A percentile compares a stretch with the other conserved stretches of the same genome.
Evolutionary conservation across 106 monocot genomes (phyloP).

Genomic region (Dendrobium huoshanense): DNA sequence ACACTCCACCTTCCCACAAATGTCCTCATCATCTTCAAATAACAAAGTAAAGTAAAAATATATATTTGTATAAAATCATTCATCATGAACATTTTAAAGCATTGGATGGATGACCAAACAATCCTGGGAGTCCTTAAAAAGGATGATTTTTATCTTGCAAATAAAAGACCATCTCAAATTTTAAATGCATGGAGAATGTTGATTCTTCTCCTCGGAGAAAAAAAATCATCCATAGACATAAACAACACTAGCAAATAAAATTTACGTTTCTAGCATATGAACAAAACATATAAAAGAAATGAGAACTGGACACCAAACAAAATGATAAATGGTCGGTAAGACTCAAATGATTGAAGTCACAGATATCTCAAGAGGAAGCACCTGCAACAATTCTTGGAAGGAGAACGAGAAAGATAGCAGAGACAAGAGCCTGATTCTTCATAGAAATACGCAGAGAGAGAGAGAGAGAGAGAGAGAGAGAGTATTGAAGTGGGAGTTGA

Average conservation of each 20-base stretch:
- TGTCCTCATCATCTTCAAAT: background rate
- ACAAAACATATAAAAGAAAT: too few species aligned
- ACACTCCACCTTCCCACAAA: conserved; percentile 20
- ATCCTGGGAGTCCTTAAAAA: background rate
- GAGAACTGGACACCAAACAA: too few species aligned
- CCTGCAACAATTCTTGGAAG: background rate
- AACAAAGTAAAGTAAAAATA: background rate
- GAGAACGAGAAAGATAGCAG: background rate
- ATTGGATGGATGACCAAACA: background rate
- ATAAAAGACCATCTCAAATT: background rate
- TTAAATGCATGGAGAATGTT: background rate
- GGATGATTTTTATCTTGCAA: background rate
- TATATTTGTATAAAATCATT: background rate
- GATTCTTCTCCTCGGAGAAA: background rate
- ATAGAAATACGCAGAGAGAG: background rate
- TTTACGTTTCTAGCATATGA: too few species aligned
- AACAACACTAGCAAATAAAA: background rate
- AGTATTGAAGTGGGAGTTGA: too few species aligned
- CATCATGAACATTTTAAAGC: background rate
- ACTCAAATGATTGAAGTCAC: background rate
- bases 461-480: too few species aligned
- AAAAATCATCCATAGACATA: background rate
- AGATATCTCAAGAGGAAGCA: background rate
- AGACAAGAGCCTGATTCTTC: background rate
- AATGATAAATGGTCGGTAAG: too few species aligned